Evolutionary conservation across 2,329 filamentous ascomycete genomes (phyloP).

Genomic region (Penicillium sp.): DNA sequence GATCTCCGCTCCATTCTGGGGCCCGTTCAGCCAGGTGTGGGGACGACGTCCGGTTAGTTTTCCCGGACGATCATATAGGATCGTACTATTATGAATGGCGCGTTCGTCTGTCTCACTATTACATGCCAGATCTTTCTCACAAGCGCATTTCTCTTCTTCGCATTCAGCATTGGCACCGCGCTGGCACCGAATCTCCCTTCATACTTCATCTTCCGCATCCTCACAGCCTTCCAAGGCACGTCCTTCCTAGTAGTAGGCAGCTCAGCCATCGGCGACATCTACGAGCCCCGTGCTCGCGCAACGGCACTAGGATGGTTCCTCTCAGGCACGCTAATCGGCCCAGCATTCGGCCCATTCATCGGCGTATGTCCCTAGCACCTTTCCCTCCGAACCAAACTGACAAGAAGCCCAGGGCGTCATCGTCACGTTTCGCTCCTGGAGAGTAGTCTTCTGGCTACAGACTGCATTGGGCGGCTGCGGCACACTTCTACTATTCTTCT

Average conservation of each 20-base stretch:
- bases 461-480: constrained; percentile 61
- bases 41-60: constrained; percentile 54
- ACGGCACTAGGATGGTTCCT: constrained; percentile 72
- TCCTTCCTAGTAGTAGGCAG: constrained; percentile 69
- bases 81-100: too few relatives aligned
- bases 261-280: constrained; percentile 64
- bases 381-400: constrained; percentile 29
- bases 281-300: constrained; percentile 62
- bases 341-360: constrained; percentile 55
- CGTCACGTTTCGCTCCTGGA: constrained; percentile 68
- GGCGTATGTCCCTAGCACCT: constrained; percentile 25
- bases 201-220: constrained; percentile 69
- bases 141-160: constrained; percentile 61
- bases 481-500: constrained; percentile 57
- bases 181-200: constrained; percentile 64
- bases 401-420: constrained; percentile 65
- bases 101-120: too few relatives aligned
- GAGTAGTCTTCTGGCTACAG: constrained; percentile 73
- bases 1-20: constrained; percentile 64
- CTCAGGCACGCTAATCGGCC: constrained; percentile 66
- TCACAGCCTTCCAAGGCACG: constrained; percentile 71
- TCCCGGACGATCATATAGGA: neutral
- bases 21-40: constrained; percentile 64
- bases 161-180: constrained; percentile 67
- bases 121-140: constrained; percentile 51